These are phyloP conservation scores for Bocquillonia castaneifolia DNA, from an alignment of 441 rosid species.

Conservation along the genomic window DNA sequence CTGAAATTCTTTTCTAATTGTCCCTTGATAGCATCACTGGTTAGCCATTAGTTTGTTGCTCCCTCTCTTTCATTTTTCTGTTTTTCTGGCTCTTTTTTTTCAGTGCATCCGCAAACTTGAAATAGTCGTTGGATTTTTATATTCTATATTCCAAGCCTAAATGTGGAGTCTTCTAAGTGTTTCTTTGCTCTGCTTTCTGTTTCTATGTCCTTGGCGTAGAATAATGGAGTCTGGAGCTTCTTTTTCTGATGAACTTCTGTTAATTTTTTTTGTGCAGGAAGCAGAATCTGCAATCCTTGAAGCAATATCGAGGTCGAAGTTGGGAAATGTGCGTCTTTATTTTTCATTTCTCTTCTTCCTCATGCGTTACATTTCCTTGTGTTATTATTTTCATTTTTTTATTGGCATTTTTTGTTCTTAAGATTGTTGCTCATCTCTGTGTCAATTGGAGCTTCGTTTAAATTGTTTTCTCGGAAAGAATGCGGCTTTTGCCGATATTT, in stretches of 20 bases:
- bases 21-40: not conserved
- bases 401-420: not conserved
- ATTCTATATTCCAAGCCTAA: not conserved
- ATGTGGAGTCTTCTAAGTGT: not conserved
- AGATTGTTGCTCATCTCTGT: not conserved
- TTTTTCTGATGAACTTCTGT: not conserved
- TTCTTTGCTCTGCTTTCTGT: not conserved
- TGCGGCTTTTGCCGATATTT: not conserved
- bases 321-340: conserved; percentile 64
- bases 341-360: conserved; percentile 24
- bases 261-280: conserved; percentile 49
- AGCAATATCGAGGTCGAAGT: conserved; percentile 75
- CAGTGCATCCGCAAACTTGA: not conserved
- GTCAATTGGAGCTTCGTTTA: not conserved
- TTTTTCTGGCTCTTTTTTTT: not conserved
- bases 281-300: conserved; percentile 89
- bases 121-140: not conserved
- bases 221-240: not conserved
- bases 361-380: conserved; percentile 7
- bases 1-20: not conserved
- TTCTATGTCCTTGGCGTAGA: not conserved
- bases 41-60: not conserved
- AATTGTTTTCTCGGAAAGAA: not conserved
- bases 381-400: conserved; percentile 7
- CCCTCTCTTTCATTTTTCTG: not conserved